A percentile compares a stretch with the other conserved stretches of the same genome.
These are phyloP conservation scores for Phaeosphaeriaceae sp. DNA, from an alignment of 2,329 filamentous ascomycete species.

Conservation along the genomic window DNA sequence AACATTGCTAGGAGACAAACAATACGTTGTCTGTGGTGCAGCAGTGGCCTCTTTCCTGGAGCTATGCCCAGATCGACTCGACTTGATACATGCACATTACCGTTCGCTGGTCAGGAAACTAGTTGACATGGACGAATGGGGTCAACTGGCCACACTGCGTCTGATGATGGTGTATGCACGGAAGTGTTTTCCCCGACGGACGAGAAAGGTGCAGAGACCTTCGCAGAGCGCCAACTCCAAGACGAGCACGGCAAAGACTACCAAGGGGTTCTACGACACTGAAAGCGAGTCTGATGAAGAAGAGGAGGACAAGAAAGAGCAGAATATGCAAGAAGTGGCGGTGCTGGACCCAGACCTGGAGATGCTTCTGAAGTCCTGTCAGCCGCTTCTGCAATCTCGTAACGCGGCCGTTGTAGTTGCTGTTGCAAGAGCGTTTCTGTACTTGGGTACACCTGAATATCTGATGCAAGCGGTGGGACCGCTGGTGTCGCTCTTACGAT, in stretches of 20 bases:
- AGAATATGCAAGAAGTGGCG: slow-evolving; percentile 63
- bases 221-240: slow-evolving; percentile 47
- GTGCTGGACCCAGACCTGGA: slow-evolving; percentile 83
- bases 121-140: slow-evolving; percentile 99
- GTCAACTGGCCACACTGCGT: slow-evolving; percentile 82
- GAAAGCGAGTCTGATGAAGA: slow-evolving; percentile 48
- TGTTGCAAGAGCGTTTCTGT: slow-evolving; percentile 83
- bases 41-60: slow-evolving; percentile 90
- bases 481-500: slow-evolving; percentile 82
- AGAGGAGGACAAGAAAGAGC: slow-evolving; percentile 51
- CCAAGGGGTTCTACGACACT: slow-evolving; percentile 79
- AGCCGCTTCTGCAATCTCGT: slow-evolving; percentile 86
- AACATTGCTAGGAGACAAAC: slow-evolving; percentile 83
- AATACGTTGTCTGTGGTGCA: slow-evolving; percentile 95
- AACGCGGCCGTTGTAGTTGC: slow-evolving; percentile 93
- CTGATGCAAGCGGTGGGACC: slow-evolving; percentile 80
- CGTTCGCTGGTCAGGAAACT: slow-evolving; percentile 84
- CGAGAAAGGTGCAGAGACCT: slow-evolving; percentile 63
- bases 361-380: slow-evolving; percentile 79
- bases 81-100: slow-evolving; percentile 92
- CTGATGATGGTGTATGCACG: slow-evolving; percentile 86
- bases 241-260: slow-evolving; percentile 49
- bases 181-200: slow-evolving; percentile 82
- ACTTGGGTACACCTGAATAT: slow-evolving; percentile 81
- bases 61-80: slow-evolving; percentile 84